Conservation (phyloP, 345 rosid species). For the Anastatica hierochuntica region DNA sequence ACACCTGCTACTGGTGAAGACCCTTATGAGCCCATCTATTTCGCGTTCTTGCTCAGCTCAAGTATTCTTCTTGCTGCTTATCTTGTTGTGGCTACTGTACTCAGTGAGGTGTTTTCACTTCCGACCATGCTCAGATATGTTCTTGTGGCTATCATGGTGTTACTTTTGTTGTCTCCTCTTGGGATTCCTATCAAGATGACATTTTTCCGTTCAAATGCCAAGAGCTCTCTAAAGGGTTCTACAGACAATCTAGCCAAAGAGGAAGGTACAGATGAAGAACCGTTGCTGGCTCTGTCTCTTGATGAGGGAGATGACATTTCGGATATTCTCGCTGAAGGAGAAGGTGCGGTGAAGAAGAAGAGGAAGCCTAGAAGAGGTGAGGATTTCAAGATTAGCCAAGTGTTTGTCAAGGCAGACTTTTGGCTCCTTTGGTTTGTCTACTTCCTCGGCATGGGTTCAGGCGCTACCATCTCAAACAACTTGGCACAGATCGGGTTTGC, state of each 20-base stretch:
- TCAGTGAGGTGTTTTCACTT: constrained; percentile 35
- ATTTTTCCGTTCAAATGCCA: constrained; percentile 45
- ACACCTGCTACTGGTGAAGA: constrained; percentile 84
- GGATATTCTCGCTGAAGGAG: constrained; percentile 63
- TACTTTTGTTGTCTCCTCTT: constrained; percentile 63
- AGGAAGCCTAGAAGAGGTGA: constrained; percentile 77
- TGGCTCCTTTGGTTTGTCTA: constrained; percentile 92
- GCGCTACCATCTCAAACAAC: constrained; percentile 80
- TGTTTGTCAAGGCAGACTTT: constrained; percentile 80
- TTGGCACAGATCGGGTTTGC: constrained; percentile 34
- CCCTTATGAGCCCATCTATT: constrained; percentile 67
- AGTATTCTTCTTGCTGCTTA: constrained; percentile 65
- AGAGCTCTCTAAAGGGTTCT: constrained; percentile 35
- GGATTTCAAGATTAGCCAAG: constrained; percentile 71
- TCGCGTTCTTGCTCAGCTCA: constrained; percentile 52
- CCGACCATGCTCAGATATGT: constrained; percentile 34
- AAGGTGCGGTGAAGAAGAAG: constrained; percentile 75
- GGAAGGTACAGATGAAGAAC: constrained; percentile 35
- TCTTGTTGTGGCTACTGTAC: constrained; percentile 43
- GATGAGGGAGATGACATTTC: constrained; percentile 44
- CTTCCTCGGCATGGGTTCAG: constrained; percentile 89
- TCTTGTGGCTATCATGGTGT: constrained; percentile 50
- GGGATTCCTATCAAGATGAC: constrained; percentile 95
- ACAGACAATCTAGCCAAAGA: constrained; percentile 41
- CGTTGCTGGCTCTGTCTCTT: not conserved